Base-by-base conservation (phyloP, 805 yeast species). In the Kuraishia cidri region DNA sequence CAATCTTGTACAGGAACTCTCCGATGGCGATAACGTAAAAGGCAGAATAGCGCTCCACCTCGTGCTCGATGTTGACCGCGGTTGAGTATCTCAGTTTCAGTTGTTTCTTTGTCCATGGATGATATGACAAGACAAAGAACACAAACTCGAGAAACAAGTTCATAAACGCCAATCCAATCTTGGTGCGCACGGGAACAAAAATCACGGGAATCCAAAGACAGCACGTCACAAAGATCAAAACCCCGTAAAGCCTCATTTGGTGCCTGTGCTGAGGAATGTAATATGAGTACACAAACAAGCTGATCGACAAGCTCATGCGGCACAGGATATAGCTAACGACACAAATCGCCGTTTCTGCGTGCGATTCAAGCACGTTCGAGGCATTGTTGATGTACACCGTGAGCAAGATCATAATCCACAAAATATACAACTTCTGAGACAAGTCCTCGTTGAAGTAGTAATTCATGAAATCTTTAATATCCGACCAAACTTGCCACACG, bases 1-100 rank as follows among this genome's bases (percentile, higher is more conserved):
- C 79, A 6, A 71, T 55, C 26, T 64, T 67, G 43, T 67, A 73
- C 10, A 75, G 51, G 40, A 73, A 76, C 40, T 76, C 83, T 23
- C 84, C 84, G 39, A 77, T 62, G 4, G 80, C 81, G 50, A 78
- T 75, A 41, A 75, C 65, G 34, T 62, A 75, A 44, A 77, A 77
- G 0, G 76, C 72, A 2, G 69, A 62, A 43, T 60, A 63, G 35
- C 84, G 49, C 44, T 78, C 84, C 18, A 73, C 78, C 45, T 75
- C 81, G 45, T 77, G 83, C 41, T 75, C 82, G 35, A 78, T 72
- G 45, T 74, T 75, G 38, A 75, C 47, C 1, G 83, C 83, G 0
- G 84, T 73, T 8, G 79, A 64, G 35, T 61, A 64, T 10, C 58
- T 60, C 33, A 69, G 46, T 8, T 58, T 51, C 38, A 75, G 35